These are phyloP conservation scores for Phyllosticta capitalensis DNA, from an alignment of 2,329 filamentous ascomycete genomes.

Conservation along the genomic window DNA sequence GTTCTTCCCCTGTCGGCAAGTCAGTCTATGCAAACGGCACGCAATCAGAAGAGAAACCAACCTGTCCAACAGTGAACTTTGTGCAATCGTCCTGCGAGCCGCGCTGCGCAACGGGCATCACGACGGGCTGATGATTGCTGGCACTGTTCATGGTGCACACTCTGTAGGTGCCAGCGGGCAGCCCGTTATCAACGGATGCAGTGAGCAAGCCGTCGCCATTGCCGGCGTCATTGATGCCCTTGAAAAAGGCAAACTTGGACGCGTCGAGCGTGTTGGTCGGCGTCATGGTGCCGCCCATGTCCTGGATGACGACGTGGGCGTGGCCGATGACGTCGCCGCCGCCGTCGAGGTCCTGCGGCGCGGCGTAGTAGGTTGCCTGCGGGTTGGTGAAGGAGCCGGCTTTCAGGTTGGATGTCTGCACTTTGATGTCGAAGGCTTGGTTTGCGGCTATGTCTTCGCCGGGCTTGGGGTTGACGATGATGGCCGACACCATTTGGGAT, in stretches of 20 bases:
- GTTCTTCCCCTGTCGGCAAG: not conserved
- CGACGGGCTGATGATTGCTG: conserved; percentile 46
- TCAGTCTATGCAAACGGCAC: not conserved
- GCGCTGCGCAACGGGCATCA: conserved; percentile 49
- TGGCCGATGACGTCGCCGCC: conserved; percentile 37
- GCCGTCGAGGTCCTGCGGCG: conserved; percentile 40
- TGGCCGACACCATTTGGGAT: conserved; percentile 45
- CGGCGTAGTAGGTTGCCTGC: conserved; percentile 44
- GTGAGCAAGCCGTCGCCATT: conserved; percentile 38
- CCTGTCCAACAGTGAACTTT: conserved; percentile 35
- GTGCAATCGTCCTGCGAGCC: conserved; percentile 46
- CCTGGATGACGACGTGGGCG: conserved; percentile 45
- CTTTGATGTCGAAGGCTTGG: conserved; percentile 38
- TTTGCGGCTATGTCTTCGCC: conserved; percentile 32
- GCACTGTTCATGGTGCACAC: conserved; percentile 44
- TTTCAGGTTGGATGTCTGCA: conserved; percentile 41
- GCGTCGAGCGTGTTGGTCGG: conserved; percentile 29
- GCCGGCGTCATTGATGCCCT: conserved; percentile 46
- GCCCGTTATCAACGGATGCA: conserved; percentile 37
- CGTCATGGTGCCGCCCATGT: conserved; percentile 31
- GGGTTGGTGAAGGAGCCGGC: conserved; percentile 48
- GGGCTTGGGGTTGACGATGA: conserved; percentile 40
- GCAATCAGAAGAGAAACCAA: not conserved
- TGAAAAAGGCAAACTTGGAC: conserved; percentile 47
- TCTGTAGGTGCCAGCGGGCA: conserved; percentile 41